A percentile compares a stretch with the other conserved stretches of the same genome.
These are phyloP conservation scores for Lineolata rhizophorae DNA, from an alignment of 495 filamentous ascomycete species.

Conservation along the genomic window DNA sequence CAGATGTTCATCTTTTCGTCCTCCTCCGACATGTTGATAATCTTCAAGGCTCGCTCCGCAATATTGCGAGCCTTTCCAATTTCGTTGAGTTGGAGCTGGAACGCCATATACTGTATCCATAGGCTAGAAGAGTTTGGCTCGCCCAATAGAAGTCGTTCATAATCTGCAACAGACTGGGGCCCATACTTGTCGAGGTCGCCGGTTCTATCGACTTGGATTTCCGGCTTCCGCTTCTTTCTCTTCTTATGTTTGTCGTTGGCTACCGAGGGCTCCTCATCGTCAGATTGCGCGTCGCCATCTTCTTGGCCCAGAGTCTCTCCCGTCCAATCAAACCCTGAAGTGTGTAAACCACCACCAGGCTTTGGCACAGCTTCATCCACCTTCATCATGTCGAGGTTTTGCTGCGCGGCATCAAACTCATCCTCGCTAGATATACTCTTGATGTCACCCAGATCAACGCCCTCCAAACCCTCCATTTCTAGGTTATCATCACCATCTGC, in stretches of 20 bases:
- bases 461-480: slow-evolving; percentile 21
- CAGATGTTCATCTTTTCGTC: slow-evolving; percentile 85
- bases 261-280: slow-evolving; percentile 25
- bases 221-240: slow-evolving; percentile 57
- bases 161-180: slow-evolving; percentile 78
- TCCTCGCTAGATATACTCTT: slow-evolving; percentile 1
- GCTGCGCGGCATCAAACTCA: slow-evolving; percentile 21
- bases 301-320: slow-evolving; percentile 33
- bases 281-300: slow-evolving; percentile 18
- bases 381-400: slow-evolving; percentile 25
- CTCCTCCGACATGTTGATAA: slow-evolving; percentile 70
- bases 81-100: slow-evolving; percentile 81
- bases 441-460: not conserved
- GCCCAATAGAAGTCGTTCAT: slow-evolving; percentile 77
- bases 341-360: slow-evolving; percentile 37
- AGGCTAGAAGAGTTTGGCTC: slow-evolving; percentile 74
- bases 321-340: slow-evolving; percentile 74
- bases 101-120: slow-evolving; percentile 93
- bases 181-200: slow-evolving; percentile 73
- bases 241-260: slow-evolving; percentile 40
- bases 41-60: slow-evolving; percentile 70
- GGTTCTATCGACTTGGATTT: slow-evolving; percentile 69
- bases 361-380: slow-evolving; percentile 16
- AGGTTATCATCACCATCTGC: slow-evolving; percentile 6
- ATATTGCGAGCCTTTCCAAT: slow-evolving; percentile 65